Evolutionary conservation across 1,284 basidiomycete species (phyloP).

Genomic region (Porodaedalea pini): DNA sequence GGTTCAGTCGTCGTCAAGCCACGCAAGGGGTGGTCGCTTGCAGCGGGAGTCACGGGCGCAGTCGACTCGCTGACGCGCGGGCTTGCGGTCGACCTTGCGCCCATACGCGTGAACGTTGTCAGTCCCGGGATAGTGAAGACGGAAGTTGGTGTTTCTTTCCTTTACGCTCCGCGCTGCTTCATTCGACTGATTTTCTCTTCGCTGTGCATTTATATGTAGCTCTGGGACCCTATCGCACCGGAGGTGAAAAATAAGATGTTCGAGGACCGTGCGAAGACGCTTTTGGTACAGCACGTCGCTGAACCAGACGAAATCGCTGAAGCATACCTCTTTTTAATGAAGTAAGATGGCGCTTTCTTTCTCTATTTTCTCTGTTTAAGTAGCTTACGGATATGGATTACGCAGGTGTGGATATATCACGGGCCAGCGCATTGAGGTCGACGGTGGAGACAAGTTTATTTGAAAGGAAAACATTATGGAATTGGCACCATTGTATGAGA

Average conservation of each 20-base stretch:
- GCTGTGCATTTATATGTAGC: conserved; percentile 11
- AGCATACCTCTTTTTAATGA: conserved; percentile 26
- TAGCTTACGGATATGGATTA: background rate
- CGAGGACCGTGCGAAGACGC: conserved; percentile 5
- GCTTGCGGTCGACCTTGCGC: conserved; percentile 25
- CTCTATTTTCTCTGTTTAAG: background rate
- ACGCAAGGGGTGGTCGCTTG: conserved; percentile 19
- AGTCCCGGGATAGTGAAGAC: conserved; percentile 23
- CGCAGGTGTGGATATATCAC: conserved; percentile 23
- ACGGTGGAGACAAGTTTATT: no score
- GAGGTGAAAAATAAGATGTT: conserved; percentile 19
- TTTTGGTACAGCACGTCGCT: conserved; percentile 22
- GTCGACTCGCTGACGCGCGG: conserved; percentile 24
- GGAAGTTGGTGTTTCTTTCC: conserved; percentile 1
- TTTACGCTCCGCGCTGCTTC: background rate
- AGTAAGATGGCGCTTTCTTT: conserved; percentile 18
- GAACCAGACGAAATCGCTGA: conserved; percentile 24
- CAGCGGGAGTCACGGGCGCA: conserved; percentile 23
- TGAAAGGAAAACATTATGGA: no score
- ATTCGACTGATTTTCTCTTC: background rate
- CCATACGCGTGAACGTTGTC: conserved; percentile 24
- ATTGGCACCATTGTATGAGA: no score
- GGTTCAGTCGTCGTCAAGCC: conserved; percentile 22
- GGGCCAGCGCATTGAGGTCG: conserved; percentile 24
- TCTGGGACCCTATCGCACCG: conserved; percentile 21